Evolutionary conservation across 148 eudicot species (phyloP), one percentile per base, ranked within the genome.

Genomic region (Chenopodium berlandieri): DNA sequence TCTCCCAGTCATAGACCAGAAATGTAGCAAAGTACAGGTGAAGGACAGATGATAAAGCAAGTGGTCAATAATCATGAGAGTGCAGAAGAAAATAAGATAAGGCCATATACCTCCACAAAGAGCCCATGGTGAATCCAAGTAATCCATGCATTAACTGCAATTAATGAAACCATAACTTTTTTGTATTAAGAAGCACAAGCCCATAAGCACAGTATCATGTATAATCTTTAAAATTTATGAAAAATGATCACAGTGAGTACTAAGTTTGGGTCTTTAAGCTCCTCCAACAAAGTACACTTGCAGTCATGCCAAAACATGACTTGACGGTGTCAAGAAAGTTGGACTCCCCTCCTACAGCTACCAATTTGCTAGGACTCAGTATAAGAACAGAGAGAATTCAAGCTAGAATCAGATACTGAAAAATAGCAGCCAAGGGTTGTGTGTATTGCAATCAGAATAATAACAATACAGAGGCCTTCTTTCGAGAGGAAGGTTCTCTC

Each of bases 71-170:
- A 48, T 64, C 4, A 72, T 9, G 68, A 23, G 66, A 66, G 47
- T 22, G 8, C 75, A 73, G 63, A 30, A 19, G 30, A 23, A 25
- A 48, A 2, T n/a, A 13, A 31, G 37, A 79, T 78, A 54, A 65
- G 40, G 62, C 27, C 16, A 62, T 17, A 16, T 93, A 94, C 94
- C 98, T 96, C 99, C 98, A 96, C 71, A 92, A 84, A 44, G 92
- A 88, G 25, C 93, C 98, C 98, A 96, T 94, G 48, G 95, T 84
- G 31, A 96, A 80, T 75, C 98, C 99, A 81, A 94, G 90, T 74
- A 96, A 77, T 71, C 98, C 99, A 76, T 96, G 94, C 92, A 90
- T 84, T 78, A 94, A 88, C 97, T 94, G 92, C 71, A 75, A 83
- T 47, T 40, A 75, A 80, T 10, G 63, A 37, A 46, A 46, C 67